Percentiles rank a stretch among this genome's conserved stretches.
Evolutionary conservation across 345 rosid genomes (phyloP).

Genomic region (Gossypium anomalum): DNA sequence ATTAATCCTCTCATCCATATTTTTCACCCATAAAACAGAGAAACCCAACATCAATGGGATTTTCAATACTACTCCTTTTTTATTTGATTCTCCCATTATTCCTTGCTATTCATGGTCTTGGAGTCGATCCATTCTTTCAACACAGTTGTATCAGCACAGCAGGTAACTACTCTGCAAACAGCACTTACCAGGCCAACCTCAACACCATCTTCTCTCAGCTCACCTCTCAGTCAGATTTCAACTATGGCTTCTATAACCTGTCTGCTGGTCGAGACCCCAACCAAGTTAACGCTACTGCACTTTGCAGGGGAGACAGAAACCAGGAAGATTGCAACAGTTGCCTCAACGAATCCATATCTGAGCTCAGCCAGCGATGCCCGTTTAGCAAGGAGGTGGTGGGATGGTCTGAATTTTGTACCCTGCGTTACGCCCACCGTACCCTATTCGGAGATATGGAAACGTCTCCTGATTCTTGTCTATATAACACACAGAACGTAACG

Average conservation of each 20-base stretch:
- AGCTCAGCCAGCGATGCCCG: slow-evolving; percentile 30
- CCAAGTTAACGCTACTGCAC: slow-evolving; percentile 33
- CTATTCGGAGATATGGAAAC: slow-evolving; percentile 24
- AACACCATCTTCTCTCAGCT: slow-evolving; percentile 19
- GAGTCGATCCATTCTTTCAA: not conserved
- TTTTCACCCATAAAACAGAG: not conserved
- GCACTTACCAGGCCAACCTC: slow-evolving; percentile 22
- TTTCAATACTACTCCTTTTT: not conserved
- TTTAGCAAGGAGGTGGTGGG: slow-evolving; percentile 28
- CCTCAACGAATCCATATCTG: slow-evolving; percentile 17
- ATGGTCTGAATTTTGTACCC: slow-evolving; percentile 40
- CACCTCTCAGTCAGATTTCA: slow-evolving; percentile 12
- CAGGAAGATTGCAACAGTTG: slow-evolving; percentile 32
- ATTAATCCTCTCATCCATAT: too few species aligned
- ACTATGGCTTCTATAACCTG: slow-evolving; percentile 25
- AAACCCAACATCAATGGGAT: not conserved
- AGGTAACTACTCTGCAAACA: slow-evolving; percentile 8
- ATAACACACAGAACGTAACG: slow-evolving; percentile 15
- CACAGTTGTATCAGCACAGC: not conserved
- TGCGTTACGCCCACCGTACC: slow-evolving; percentile 41
- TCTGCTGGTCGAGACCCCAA: slow-evolving; percentile 10
- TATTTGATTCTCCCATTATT: not conserved
- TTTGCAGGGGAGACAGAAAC: slow-evolving; percentile 40
- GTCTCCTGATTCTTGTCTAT: slow-evolving; percentile 12
- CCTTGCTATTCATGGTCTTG: not conserved